These are phyloP conservation scores for Leishmania gerbilli DNA, from an alignment of 208 protist genomes.

Conservation along the genomic window DNA sequence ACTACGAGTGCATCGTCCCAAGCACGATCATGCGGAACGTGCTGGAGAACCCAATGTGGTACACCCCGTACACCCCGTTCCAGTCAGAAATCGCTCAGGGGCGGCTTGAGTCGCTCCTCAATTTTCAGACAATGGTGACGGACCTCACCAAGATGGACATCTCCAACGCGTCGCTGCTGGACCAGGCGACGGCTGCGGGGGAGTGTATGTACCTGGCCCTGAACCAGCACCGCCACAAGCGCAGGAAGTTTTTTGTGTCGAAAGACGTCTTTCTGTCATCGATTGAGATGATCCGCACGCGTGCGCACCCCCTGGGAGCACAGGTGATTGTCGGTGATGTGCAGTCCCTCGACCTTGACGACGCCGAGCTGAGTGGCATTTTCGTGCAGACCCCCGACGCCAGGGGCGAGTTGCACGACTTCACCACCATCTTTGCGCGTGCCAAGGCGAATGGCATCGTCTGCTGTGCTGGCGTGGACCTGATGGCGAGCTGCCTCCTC, in stretches of 20 bases:
- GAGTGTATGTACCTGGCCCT: constrained; percentile 78
- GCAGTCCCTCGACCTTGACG: constrained; percentile 53
- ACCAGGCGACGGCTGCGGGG: constrained; percentile 85
- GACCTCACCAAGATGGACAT: constrained; percentile 96
- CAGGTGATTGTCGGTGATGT: constrained; percentile 88
- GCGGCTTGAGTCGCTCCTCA: constrained; percentile 97
- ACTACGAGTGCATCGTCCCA: constrained; percentile 92
- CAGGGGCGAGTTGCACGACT: constrained; percentile 88
- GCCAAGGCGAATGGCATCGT: constrained; percentile 70
- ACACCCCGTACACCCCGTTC: constrained; percentile 99
- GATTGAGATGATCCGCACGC: constrained; percentile 77
- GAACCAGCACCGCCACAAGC: constrained; percentile 56
- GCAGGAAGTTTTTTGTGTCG: constrained; percentile 70
- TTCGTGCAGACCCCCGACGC: constrained; percentile 96
- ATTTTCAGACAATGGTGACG: constrained; percentile 97
- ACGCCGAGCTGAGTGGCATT: constrained; percentile 75
- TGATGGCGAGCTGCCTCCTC: constrained; percentile 93
- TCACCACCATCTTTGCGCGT: constrained; percentile 56
- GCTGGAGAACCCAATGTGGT: constrained; percentile 98
- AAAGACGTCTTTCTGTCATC: constrained; percentile 59
- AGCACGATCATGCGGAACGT: constrained; percentile 96
- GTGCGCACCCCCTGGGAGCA: constrained; percentile 82
- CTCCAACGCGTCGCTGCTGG: constrained; percentile 97
- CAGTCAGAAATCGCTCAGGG: constrained; percentile 96
- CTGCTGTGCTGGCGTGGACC: constrained; percentile 89